Evolutionary conservation across 495 filamentous ascomycete genomes (phyloP), one percentile per base, ranked within the genome.

Genomic region (Aspergillus leporis): DNA sequence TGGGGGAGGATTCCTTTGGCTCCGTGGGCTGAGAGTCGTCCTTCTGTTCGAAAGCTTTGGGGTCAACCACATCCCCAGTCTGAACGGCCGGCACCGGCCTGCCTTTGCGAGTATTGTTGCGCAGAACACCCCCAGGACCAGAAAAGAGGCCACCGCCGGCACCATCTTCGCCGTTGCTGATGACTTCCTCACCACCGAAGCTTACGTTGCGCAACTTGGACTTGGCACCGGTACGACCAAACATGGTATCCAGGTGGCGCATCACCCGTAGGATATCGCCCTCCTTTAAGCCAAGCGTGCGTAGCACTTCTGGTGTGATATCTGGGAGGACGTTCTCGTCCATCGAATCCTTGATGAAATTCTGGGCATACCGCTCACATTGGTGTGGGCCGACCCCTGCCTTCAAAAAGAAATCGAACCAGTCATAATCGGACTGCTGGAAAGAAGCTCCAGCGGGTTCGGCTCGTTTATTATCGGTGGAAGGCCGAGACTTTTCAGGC

Each of bases 351-450:
- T 85, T 86, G 30, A 81, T 66, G 65, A 99, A 98, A 10, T 90
- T 90, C 65, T 90, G 87, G 6, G 94, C 87, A 68, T 99, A 99
- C 40, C 95, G 83, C 71, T 97, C 92, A 73, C 94, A 98, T 46
- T 94, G 87, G 64, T 93, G 89, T 34, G 91, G 89, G 55, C 90
- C 89, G 57, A 98, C 90, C 31, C 95, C 94, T 68, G 92, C 92
- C 56, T 85, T 82, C 22, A 99, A 77, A 79, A 99, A 99, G 75
- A 99, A 98, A 62, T 97, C 91, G 67, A 98, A 99, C 94, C 94
- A 99, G 70, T 99, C 94, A 66, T 98, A 96, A 45, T 92, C 87
- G 63, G 64, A 74, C 63, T 72, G 70, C 55, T 88, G 78, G 40
- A 90, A 75, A 23, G 80, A 78, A 25, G 81, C 84, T 51, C 85